These are phyloP conservation scores for Fusarium odoratissimum DNA, from an alignment of 2,329 filamentous ascomycete species.

Conservation along the genomic window DNA sequence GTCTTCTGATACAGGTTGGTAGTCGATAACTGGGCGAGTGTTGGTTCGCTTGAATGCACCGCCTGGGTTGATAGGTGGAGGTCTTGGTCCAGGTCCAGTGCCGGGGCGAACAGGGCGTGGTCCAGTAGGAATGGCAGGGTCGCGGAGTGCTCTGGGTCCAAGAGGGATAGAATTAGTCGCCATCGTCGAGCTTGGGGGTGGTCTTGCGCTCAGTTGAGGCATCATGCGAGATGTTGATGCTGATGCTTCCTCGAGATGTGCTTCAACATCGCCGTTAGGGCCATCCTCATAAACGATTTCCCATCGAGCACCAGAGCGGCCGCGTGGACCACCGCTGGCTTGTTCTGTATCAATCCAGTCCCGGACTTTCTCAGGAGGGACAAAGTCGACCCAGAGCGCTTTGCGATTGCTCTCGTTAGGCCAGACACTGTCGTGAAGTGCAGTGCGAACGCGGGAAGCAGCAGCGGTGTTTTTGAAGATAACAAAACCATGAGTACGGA, in stretches of 20 bases:
- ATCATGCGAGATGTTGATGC: conserved; percentile 32
- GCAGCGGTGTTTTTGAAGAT: conserved; percentile 75
- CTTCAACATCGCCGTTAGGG: conserved; percentile 65
- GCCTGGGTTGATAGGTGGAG: conserved; percentile 33
- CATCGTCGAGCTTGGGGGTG: conserved; percentile 33
- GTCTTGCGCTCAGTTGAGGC: conserved; percentile 29
- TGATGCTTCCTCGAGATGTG: conserved; percentile 59
- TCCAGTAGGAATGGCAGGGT: conserved; percentile 47
- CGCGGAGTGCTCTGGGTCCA: conserved; percentile 50
- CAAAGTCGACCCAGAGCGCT: conserved; percentile 87
- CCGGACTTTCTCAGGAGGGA: conserved; percentile 78
- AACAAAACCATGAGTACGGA: conserved; percentile 89
- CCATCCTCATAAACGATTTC: conserved; percentile 77
- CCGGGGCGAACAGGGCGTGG: conserved; percentile 54
- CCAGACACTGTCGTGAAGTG: conserved; percentile 84
- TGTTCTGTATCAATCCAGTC: conserved; percentile 81
- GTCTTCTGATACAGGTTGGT: conserved; percentile 70
- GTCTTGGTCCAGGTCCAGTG: conserved; percentile 44
- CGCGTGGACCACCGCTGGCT: conserved; percentile 52
- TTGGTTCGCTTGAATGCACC: conserved; percentile 52
- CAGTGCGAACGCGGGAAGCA: conserved; percentile 80
- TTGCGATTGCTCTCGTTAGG: conserved; percentile 88
- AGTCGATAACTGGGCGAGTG: conserved; percentile 57
- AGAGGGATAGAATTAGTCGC: conserved; percentile 52
- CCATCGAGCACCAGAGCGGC: conserved; percentile 66